phyloP scores from a whole-genome alignment of 176 grass and related monocot genomes.

The Lolium perenne region DNA sequence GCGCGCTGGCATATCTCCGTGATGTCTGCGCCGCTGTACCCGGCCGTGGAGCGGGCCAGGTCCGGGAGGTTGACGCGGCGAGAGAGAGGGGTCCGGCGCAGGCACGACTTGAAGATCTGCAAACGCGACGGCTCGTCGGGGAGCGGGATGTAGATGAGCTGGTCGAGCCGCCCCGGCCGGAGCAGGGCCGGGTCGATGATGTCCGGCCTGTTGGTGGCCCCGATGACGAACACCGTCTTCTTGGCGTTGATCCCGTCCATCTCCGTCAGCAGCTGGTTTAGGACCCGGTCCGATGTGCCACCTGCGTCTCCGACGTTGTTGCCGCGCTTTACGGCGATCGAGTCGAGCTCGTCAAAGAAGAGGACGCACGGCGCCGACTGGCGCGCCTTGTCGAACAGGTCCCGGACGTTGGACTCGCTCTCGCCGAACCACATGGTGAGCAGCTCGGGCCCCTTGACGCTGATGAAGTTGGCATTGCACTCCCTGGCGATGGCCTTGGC shows the following conservation, averaged over 20 bases:
- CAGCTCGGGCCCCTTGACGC: constrained; percentile 61
- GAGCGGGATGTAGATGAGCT: constrained; percentile 56
- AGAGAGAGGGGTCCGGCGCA: constrained; percentile 29
- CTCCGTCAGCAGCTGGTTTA: constrained; percentile 56
- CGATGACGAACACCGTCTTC: constrained; percentile 61
- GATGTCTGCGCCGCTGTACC: constrained; percentile 58
- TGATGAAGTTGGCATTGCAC: constrained; percentile 60
- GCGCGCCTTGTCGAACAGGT: constrained; percentile 55
- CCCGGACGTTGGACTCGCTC: constrained; percentile 58
- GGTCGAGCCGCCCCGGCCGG: constrained; percentile 59
- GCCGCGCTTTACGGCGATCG: constrained; percentile 48
- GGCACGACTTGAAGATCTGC: constrained; percentile 52
- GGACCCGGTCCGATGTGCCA: constrained; percentile 44
- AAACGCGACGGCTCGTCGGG: constrained; percentile 44
- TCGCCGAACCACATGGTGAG: constrained; percentile 66
- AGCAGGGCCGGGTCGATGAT: constrained; percentile 64
- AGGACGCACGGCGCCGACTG: constrained; percentile 52
- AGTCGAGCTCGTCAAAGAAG: constrained; percentile 63
- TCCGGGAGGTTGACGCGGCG: constrained; percentile 42
- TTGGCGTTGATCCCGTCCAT: constrained; percentile 62
- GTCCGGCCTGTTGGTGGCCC: constrained; percentile 59
- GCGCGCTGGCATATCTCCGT: constrained; percentile 55
- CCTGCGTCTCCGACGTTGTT: constrained; percentile 38
- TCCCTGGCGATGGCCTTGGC: constrained; percentile 58
- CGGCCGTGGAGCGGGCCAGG: constrained; percentile 31